Conservation (phyloP, 192 early-diverging fungal species). For the Coemansia sp. region DNA sequence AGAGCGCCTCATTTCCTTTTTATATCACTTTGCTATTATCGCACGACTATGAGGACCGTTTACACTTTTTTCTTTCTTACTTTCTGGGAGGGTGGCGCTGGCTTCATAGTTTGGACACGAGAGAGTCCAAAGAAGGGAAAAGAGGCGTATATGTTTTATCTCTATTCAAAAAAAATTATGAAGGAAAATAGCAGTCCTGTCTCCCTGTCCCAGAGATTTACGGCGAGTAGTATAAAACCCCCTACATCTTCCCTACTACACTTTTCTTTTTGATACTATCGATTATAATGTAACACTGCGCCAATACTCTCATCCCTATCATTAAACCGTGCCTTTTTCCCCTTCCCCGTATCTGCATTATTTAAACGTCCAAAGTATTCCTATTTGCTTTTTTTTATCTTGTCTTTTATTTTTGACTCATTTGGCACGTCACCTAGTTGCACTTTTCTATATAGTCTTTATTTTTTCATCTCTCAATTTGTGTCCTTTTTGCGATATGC, state of each 20-base stretch:
- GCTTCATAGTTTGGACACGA: neutral
- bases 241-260: neutral
- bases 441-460: neutral
- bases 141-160: neutral
- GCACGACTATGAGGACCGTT: neutral
- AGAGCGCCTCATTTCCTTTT: neutral
- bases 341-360: neutral
- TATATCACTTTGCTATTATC: neutral
- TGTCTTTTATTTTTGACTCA: neutral
- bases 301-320: neutral
- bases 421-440: neutral
- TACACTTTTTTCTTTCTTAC: neutral
- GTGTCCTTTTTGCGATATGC: neutral
- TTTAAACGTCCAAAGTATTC: too few species aligned
- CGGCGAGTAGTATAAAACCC: neutral
- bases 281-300: slow-evolving; percentile 1
- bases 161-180: neutral
- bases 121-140: neutral
- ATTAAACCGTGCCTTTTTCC: neutral
- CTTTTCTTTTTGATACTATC: neutral
- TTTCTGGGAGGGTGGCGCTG: neutral
- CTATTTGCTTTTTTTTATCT: neutral
- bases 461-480: neutral
- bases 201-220: neutral
- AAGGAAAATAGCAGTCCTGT: neutral